Base-by-base conservation (phyloP, 2,329 filamentous ascomycete genomes). In the Pyricularia sp. region DNA sequence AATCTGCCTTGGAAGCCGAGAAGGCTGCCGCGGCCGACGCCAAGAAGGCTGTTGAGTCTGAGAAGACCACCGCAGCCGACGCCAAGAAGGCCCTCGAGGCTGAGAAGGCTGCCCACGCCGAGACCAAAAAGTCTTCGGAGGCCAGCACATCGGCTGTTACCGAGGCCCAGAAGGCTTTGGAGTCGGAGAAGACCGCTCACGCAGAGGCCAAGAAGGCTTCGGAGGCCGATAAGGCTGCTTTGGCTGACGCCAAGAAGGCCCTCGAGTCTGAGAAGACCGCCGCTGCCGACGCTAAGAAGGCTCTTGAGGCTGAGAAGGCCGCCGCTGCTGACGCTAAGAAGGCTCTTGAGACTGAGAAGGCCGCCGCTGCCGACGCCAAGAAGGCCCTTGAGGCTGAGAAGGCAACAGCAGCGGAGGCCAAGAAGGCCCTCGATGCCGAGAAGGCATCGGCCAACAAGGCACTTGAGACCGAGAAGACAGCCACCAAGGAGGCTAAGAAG, bases 151-250 rank as follows among this genome's bases (percentile, higher is more conserved):
- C 55, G 3, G 26, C 33, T 12, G n/a, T 26, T 6, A 10, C 17
- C 25, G 67, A 68, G 58, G 42, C 67, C 67, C 63, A 68, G 59
- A 64, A 68, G 31, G 25, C 58, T 7, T 12, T 64, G 7, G 67
- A 68, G 66, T 11, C 63, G 10, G 63, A 65, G 63, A 65, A 25
- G 63, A 12, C 63, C 12, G 33, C 64, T 2, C 33, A 23, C 6
- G 28, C 23, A 7, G 65, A 66, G 65, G 25, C 23, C 36, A 42
- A 30, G 42, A 59, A 58, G 42, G 50, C 42, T 28, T 50, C 66
- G 23, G 26, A 66, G 25, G 25, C 20, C 12, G 59, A 36, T 4
- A 50, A 58, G 25, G 58, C 58, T n/a, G 58, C 67, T 14, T 17
- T 23, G 17, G 66, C 66, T 17, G 66, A 67, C 12, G 25, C 66